phyloP scores from a whole-genome alignment of 2,329 filamentous ascomycete genomes.

The Alternaria rosae region DNA sequence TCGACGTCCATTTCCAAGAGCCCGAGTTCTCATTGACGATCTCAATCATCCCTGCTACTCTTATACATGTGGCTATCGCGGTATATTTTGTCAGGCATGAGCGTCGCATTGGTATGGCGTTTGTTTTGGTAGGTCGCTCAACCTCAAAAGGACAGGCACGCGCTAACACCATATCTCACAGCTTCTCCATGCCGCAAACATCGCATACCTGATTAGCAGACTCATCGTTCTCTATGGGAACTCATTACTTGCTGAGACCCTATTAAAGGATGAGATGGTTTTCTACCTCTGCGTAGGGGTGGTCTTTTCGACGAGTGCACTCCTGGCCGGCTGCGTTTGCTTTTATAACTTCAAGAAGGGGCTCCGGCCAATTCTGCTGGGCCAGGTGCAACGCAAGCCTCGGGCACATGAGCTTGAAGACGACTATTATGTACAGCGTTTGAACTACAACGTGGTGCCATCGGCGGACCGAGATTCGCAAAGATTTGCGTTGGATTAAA shows the following conservation, averaged over 20 bases:
- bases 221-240: conserved; percentile 26
- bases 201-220: conserved; percentile 30
- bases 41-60: conserved; percentile 28
- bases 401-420: conserved; percentile 11
- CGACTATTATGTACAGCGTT: conserved; percentile 16
- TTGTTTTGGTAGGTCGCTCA: conserved; percentile 21
- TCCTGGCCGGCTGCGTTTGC: conserved; percentile 20
- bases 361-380: conserved; percentile 27
- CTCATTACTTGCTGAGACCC: conserved; percentile 9
- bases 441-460: conserved; percentile 17
- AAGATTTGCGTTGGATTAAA: conserved; percentile 14
- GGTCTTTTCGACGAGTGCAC: conserved; percentile 8
- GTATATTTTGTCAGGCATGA: conserved; percentile 22
- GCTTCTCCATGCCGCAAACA: conserved; percentile 24
- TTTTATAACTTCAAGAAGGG: conserved; percentile 32
- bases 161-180: not conserved
- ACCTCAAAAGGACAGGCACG: not conserved
- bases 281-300: conserved; percentile 25
- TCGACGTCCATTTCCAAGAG: conserved; percentile 29
- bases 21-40: conserved; percentile 36
- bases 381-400: conserved; percentile 11
- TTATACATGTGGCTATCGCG: conserved; percentile 22
- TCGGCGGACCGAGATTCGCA: conserved; percentile 13
- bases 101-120: conserved; percentile 12
- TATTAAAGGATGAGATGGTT: conserved; percentile 33